Conservation (phyloP, 139 green algal species). For the Chlamydomonas schloesseri region DNA sequence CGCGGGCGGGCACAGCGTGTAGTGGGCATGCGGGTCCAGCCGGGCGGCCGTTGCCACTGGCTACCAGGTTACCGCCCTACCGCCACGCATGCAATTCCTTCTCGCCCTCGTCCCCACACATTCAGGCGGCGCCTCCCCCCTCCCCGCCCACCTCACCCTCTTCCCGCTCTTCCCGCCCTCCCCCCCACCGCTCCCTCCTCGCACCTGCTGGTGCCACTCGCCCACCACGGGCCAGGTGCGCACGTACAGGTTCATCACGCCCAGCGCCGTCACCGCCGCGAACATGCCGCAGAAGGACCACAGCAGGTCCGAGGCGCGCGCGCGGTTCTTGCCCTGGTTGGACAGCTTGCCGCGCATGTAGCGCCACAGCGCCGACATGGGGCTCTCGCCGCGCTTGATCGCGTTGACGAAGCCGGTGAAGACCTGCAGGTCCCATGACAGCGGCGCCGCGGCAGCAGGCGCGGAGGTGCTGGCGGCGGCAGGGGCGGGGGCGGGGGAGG, state of each 20-base stretch:
- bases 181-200: neutral
- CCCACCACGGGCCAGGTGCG: slow-evolving; percentile 49
- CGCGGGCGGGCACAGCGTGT: too few species aligned
- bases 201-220: slow-evolving; percentile 52
- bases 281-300: slow-evolving; percentile 54
- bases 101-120: too few species aligned
- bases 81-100: too few species aligned
- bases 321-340: slow-evolving; percentile 16
- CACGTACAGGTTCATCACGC: slow-evolving; percentile 29
- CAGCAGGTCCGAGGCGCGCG: slow-evolving; percentile 44
- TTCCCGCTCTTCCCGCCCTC: too few species aligned
- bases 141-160: too few species aligned
- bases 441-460: too few species aligned
- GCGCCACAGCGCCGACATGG: neutral
- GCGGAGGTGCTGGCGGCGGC: neutral
- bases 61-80: too few species aligned
- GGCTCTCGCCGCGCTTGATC: slow-evolving; percentile 5
- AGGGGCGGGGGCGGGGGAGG: neutral
- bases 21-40: too few species aligned
- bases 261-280: slow-evolving; percentile 31
- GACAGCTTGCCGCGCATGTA: slow-evolving; percentile 12
- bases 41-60: too few species aligned
- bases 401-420: slow-evolving; percentile 15
- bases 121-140: too few species aligned
- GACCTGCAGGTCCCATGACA: neutral